Base-by-base conservation (phyloP, 352 stramenopile species). In the Globisporangium abappressorium region DNA sequence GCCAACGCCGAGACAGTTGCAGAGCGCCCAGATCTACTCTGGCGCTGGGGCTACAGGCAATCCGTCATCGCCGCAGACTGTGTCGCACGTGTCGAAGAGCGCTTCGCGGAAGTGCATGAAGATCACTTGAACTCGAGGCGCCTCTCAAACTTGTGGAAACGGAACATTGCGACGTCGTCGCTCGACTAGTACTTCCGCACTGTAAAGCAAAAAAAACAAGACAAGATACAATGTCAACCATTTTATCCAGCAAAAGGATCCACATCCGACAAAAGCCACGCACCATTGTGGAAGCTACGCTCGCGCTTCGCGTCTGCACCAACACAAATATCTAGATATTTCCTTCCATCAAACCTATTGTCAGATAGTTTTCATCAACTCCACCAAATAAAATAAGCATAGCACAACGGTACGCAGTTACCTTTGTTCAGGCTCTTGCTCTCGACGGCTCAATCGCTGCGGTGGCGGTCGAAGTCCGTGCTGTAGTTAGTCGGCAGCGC, bases 71-170 rank as follows among this genome's bases (percentile, higher is more conserved):
- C 78, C 78, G 56, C 78, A 89, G n/a, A 71, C 57, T 11, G 85
- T 68, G 18, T 46, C 49, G 53, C 24, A 1, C 1, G 24, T 26
- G 24, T 26, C 24, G 24, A 26, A 26, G 24, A 26, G 24, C 24
- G 24, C 24, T 26, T 26, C 24, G 24, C 24, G 24, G 1, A 26
- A 26, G 24, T 26, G 24, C 24, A 26, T 26, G 24, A 26, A 1
- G 24, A 41, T 70, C 64, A 70, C 64, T 78, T 74, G 68, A 68
- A 75, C 49, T 77, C 72, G 30, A 80, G 82, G 54, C 78, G 80
- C 54, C 75, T 90, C 71, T 93, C 84, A 57, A 80, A 82, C 66
- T 92, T 94, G 68, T 81, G 82, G 72, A 94, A 94, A 47, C 82
- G 73, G 14, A 75, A 78, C 8, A 94, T 78, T 22, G 84, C 84